Evolutionary conservation across 345 rosid species (phyloP), one percentile per base, ranked within the genome.

Genomic region (Laguncularia racemosa): DNA sequence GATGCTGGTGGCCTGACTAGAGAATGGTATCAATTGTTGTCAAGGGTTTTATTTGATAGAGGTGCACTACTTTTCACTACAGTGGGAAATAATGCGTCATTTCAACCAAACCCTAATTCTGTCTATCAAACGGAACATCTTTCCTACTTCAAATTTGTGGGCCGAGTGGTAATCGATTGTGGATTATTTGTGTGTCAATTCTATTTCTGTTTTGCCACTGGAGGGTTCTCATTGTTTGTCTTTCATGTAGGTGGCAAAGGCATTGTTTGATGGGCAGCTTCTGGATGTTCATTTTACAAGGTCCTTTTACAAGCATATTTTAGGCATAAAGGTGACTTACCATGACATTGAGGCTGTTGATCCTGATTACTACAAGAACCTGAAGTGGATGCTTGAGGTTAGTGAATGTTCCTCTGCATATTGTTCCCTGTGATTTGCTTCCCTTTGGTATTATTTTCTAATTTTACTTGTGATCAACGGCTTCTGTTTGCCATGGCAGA

Each of bases 301-400:
- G 54, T 92, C 98, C 63, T 89, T 92, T 71, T 92, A 92, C 65
- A 89, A 86, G 77, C 96, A 92, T 73, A 92, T 92, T 55, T 91
- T 92, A 52, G 96, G 88, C 48, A 91, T 84, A 46, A 92, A 92
- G 78, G 98, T 92, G 72, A 92, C 98, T 28, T 92, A 92, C 70
- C 97, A 92, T 77, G 97, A 92, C 73, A 92, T 92, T 63, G 98
- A 92, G 81, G 97, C 98, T 49, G 96, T 92, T 69, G 98, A 92
- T 75, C 98, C 98, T 60, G 98, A 92, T 74, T 92, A 92, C 71
- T 92, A 92, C 79, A 89, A 86, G 78, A 89, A 80, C 63, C 68
- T 92, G 77, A 92, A 92, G 83, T 92, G 98, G 98, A 79, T 92
- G 85, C 68, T 92, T 38, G 97, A 92, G 95, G 98, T 89, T 53